These are phyloP conservation scores for Cymbidium sinense DNA, from an alignment of 106 monocot genomes.

Conservation along the genomic window DNA sequence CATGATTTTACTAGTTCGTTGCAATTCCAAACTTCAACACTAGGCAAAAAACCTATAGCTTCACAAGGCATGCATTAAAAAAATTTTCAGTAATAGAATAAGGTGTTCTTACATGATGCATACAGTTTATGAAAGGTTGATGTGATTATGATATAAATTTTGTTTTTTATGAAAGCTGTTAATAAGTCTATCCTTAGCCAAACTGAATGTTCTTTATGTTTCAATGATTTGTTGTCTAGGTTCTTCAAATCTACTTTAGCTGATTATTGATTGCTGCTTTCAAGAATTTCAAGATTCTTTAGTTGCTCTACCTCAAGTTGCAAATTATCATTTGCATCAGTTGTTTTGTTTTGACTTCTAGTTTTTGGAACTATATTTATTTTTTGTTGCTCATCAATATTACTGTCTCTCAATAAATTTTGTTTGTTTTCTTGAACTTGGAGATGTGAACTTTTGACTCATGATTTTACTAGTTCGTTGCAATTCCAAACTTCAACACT, in stretches of 20 bases:
- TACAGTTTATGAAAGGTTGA: neutral
- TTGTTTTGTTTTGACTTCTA: no score
- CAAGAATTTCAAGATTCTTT: no score
- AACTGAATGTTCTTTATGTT: no score
- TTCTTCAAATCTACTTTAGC: no score
- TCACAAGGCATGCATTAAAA: neutral
- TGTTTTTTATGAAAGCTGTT: neutral
- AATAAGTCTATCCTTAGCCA: no score
- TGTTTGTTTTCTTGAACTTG: neutral
- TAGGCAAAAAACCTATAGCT: neutral
- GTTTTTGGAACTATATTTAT: no score
- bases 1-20: neutral
- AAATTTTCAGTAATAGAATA: neutral
- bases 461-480: neutral
- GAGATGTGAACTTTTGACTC: neutral
- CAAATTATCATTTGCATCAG: no score
- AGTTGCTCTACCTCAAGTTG: no score
- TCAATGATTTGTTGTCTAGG: no score
- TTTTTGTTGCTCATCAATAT: no score
- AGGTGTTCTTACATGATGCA: neutral
- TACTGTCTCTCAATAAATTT: no score
- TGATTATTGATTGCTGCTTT: no score
- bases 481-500: neutral
- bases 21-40: neutral
- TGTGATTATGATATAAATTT: neutral